phyloP scores from a whole-genome alignment of 2,329 filamentous ascomycete species.

The Gremmenia infestans region DNA sequence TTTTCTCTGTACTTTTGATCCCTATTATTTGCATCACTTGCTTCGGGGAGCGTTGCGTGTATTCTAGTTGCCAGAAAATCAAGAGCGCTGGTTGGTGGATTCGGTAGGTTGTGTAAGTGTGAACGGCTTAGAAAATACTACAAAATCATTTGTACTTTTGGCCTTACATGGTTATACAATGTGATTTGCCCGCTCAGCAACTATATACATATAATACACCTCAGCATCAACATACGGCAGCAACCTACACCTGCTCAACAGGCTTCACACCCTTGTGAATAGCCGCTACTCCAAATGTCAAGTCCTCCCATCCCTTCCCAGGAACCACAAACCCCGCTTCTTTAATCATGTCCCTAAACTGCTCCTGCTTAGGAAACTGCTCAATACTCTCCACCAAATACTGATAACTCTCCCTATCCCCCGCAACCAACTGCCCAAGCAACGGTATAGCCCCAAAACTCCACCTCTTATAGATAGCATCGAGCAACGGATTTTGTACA shows the following conservation, averaged over 20 bases:
- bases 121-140: constrained; percentile 29
- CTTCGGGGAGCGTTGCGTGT: constrained; percentile 32
- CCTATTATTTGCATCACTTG: constrained; percentile 26
- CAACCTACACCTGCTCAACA: constrained; percentile 15
- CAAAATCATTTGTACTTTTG: constrained; percentile 22
- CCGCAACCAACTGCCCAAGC: constrained; percentile 91
- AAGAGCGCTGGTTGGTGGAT: constrained; percentile 23
- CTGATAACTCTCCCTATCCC: constrained; percentile 93
- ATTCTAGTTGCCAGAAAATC: constrained; percentile 30
- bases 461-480: constrained; percentile 90
- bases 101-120: constrained; percentile 8
- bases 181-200: background rate
- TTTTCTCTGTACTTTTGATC: constrained; percentile 32
- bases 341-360: constrained; percentile 78
- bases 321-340: constrained; percentile 82
- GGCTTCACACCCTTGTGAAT: constrained; percentile 97
- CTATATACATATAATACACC: constrained; percentile 11
- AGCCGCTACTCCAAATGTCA: constrained; percentile 88
- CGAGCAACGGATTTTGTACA: constrained; percentile 70
- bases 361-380: constrained; percentile 78
- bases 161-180: constrained; percentile 1
- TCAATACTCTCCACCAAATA: constrained; percentile 99
- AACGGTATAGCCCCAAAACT: constrained; percentile 91
- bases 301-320: constrained; percentile 78
- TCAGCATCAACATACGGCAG: background rate